Percentiles rank a stretch among this genome's conserved stretches.
These are phyloP conservation scores for Monilinia aucupariae DNA, from an alignment of 2,329 filamentous ascomycete species.

Conservation along the genomic window DNA sequence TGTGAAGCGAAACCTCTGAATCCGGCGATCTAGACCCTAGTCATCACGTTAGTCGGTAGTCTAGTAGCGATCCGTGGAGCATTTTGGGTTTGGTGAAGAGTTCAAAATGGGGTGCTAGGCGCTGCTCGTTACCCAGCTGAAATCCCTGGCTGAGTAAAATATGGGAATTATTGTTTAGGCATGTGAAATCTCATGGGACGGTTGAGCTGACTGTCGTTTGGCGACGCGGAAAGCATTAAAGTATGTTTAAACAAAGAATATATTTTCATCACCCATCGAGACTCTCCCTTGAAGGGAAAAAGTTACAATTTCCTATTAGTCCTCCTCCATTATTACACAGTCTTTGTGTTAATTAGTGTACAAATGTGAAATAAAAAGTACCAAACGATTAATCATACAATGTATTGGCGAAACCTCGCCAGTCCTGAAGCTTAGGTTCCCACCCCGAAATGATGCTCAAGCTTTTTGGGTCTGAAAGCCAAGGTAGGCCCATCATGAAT, in stretches of 20 bases:
- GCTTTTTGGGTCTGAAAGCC: neutral
- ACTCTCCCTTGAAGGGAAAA: neutral
- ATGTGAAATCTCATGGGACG: neutral
- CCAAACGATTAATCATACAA: neutral
- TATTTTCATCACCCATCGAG: neutral
- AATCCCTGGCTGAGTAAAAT: neutral
- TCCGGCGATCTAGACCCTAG: neutral
- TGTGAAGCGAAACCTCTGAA: neutral
- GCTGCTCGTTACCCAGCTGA: neutral
- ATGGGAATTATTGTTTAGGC: neutral
- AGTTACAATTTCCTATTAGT: neutral
- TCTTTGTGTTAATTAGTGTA: neutral
- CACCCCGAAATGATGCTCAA: constrained; percentile 2
- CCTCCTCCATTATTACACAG: neutral
- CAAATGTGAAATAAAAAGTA: neutral
- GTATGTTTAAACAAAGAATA: neutral
- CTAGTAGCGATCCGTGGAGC: neutral
- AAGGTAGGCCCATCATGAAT: neutral
- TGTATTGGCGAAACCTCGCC: too few species aligned
- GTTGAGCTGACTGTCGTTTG: neutral
- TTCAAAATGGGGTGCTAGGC: neutral
- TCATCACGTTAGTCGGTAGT: neutral
- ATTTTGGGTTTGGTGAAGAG: neutral
- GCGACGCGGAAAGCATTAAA: neutral
- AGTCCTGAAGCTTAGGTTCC: neutral